phyloP scores from a whole-genome alignment of 805 yeast genomes.

The Ogataea glucozyma region DNA sequence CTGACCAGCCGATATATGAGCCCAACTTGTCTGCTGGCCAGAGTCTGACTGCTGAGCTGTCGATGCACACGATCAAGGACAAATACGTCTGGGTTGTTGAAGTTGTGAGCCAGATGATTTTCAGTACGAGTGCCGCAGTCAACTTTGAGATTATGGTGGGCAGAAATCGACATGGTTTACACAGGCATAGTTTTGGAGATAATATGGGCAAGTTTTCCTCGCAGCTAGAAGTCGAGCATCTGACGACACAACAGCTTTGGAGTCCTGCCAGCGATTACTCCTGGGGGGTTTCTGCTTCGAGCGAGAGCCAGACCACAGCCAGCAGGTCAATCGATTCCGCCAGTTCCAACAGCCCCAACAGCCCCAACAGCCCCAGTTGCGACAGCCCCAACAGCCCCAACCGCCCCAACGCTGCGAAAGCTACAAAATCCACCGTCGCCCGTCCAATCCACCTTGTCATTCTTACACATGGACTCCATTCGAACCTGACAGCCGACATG shows the following conservation, averaged over 20 bases:
- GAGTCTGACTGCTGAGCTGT: constrained; percentile 55
- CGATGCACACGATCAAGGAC: constrained; percentile 61
- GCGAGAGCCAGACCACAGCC: no score
- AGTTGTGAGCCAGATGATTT: constrained; percentile 75
- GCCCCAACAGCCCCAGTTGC: no score
- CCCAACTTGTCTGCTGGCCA: constrained; percentile 74
- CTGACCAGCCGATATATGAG: constrained; percentile 75
- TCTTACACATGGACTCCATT: constrained; percentile 88
- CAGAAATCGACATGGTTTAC: constrained; percentile 41
- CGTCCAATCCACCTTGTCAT: constrained; percentile 85
- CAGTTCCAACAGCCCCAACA: no score
- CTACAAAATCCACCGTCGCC: no score
- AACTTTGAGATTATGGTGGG: constrained; percentile 64
- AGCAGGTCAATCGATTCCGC: no score
- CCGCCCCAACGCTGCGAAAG: no score
- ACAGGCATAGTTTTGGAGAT: constrained; percentile 22
- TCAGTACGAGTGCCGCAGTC: constrained; percentile 67
- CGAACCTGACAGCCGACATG: constrained; percentile 90
- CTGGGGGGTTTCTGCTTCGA: no score
- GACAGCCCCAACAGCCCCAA: no score
- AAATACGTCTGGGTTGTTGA: constrained; percentile 77
- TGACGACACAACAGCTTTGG: constrained; percentile 76
- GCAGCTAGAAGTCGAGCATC: constrained; percentile 48
- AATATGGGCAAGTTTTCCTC: constrained; percentile 31
- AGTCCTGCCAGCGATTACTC: no score